A percentile compares a stretch with the other conserved stretches of the same genome.
Evolutionary conservation across 495 filamentous ascomycete species (phyloP).

Genomic region (Melanomma pulvis-pyrius): DNA sequence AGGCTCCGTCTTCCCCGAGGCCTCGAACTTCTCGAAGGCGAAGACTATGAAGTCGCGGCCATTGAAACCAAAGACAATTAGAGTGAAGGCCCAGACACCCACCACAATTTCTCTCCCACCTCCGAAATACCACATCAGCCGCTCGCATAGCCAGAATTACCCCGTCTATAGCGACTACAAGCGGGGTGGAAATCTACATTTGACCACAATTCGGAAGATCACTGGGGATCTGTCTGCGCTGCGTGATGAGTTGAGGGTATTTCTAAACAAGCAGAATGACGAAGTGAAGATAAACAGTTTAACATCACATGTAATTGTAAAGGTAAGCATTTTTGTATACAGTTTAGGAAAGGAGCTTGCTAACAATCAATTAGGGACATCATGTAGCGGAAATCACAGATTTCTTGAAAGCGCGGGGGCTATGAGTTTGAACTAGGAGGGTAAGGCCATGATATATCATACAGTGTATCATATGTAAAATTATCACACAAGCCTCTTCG

Average conservation of each 20-base stretch:
- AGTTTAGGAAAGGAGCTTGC: not conserved
- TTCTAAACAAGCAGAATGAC: constrained; percentile 40
- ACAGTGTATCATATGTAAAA: not conserved
- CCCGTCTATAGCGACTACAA: constrained; percentile 79
- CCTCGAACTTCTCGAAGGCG: not conserved
- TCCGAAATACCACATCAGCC: constrained; percentile 67
- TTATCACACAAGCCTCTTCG: not conserved
- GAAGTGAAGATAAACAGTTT: constrained; percentile 45
- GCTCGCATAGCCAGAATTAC: constrained; percentile 69
- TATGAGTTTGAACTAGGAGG: not conserved
- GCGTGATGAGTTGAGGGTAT: constrained; percentile 43
- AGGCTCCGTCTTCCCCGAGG: constrained; percentile 11
- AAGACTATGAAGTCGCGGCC: not conserved
- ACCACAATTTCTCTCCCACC: constrained; percentile 40
- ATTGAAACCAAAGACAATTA: not conserved
- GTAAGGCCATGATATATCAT: not conserved
- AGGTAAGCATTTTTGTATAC: constrained; percentile 7
- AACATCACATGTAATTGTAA: constrained; percentile 44
- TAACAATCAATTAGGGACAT: not conserved
- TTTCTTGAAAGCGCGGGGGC: constrained; percentile 5
- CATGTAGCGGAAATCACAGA: not conserved
- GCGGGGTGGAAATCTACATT: constrained; percentile 73
- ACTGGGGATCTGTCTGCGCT: constrained; percentile 59
- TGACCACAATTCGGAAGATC: constrained; percentile 76
- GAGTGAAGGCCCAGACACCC: constrained; percentile 43